Conservation (phyloP, 2,329 filamentous ascomycete genomes). For the Ophiostoma novo-ulmi region DNA sequence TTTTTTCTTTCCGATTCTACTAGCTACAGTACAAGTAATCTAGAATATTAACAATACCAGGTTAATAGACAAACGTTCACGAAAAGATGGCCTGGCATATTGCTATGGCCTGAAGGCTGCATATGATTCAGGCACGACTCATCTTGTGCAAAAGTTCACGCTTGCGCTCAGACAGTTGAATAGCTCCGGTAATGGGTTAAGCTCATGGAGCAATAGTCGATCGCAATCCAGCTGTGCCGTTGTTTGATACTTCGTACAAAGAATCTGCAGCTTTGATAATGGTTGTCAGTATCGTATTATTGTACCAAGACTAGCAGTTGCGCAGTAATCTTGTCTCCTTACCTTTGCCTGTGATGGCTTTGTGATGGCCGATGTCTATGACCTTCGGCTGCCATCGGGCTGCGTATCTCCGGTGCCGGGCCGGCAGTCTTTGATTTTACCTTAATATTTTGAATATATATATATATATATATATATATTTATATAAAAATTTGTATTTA, state of each 20-base stretch:
- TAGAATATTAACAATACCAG: neutral
- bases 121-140: neutral
- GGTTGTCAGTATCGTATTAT: neutral
- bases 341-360: neutral
- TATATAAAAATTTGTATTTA: too few relatives aligned
- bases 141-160: neutral
- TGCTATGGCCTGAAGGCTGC: neutral
- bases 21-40: neutral
- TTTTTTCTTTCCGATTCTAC: neutral
- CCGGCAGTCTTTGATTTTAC: neutral
- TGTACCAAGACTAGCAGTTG: neutral
- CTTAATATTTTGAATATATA: neutral
- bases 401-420: neutral
- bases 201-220: neutral
- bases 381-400: neutral
- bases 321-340: neutral
- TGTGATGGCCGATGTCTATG: neutral
- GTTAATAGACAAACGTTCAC: neutral
- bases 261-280: neutral
- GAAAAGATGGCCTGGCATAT: neutral
- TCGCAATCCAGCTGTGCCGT: neutral
- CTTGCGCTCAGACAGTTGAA: neutral
- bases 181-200: neutral
- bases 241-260: neutral
- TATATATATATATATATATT: too few relatives aligned